Conservation (phyloP, 1,284 basidiomycete genomes). For the Sanghuangporus baumii region DNA sequence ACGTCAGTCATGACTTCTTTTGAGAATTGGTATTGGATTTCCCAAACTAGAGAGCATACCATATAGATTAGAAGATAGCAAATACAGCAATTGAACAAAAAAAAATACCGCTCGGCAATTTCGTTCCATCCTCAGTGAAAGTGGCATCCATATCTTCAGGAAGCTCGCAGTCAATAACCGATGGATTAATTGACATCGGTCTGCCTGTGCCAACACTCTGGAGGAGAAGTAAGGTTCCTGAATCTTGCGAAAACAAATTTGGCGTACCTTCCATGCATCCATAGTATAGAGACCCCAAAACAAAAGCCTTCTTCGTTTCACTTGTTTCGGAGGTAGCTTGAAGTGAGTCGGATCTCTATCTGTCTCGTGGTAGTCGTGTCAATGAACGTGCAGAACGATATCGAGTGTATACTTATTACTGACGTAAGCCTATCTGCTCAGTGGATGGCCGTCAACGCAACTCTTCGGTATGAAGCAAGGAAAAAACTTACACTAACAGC, state of each 20-base stretch:
- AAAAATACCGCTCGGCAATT: constrained; percentile 8
- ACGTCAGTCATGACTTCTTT: constrained; percentile 2
- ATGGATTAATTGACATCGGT: constrained; percentile 5
- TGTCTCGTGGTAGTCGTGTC: neutral
- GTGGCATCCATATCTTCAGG: constrained; percentile 9
- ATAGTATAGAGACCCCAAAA: constrained; percentile 12
- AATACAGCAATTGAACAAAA: neutral
- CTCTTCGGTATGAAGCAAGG: constrained; percentile 1
- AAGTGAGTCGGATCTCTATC: constrained; percentile 15
- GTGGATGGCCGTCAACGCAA: neutral
- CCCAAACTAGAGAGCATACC: neutral
- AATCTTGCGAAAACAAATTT: neutral
- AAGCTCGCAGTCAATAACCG: constrained; percentile 14
- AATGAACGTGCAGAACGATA: neutral
- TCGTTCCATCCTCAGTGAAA: constrained; percentile 9
- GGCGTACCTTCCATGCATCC: constrained; percentile 5
- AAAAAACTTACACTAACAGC: constrained; percentile 24
- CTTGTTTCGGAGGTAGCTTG: constrained; percentile 1
- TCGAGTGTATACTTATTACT: neutral
- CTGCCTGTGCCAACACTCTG: constrained; percentile 11
- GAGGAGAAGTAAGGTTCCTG: neutral
- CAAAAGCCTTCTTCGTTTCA: constrained; percentile 3
- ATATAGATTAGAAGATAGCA: neutral
- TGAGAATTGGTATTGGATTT: neutral
- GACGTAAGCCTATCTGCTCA: constrained; percentile 14